Percentiles rank a stretch among this genome's conserved stretches.
Evolutionary conservation across 768 basidiomycete species (phyloP).

Genomic region (Agaricus blazei): DNA sequence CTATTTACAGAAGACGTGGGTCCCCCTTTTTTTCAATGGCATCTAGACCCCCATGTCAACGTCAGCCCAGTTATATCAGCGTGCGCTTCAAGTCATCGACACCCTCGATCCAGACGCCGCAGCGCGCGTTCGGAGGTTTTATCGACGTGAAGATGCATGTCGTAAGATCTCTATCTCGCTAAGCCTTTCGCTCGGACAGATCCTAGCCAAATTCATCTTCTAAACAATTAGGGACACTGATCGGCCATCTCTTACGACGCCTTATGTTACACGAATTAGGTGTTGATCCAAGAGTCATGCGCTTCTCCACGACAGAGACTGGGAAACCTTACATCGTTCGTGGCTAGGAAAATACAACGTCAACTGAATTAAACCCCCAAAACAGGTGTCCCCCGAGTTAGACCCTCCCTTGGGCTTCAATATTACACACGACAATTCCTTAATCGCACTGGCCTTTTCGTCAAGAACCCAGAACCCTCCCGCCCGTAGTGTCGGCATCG

Average conservation of each 20-base stretch:
- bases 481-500: constrained; percentile 66
- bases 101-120: constrained; percentile 45
- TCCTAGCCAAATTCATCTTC: not conserved
- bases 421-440: constrained; percentile 72
- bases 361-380: not conserved
- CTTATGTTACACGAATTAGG: constrained; percentile 57
- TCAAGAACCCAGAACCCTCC: constrained; percentile 36
- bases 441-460: constrained; percentile 66
- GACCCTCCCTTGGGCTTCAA: constrained; percentile 70
- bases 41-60: constrained; percentile 9
- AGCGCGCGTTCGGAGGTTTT: constrained; percentile 58
- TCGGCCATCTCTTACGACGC: constrained; percentile 73
- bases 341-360: constrained; percentile 9
- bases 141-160: constrained; percentile 70
- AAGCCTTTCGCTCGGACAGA: not conserved
- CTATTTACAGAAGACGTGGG: constrained; percentile 37
- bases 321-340: constrained; percentile 78
- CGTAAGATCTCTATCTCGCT: constrained; percentile 36
- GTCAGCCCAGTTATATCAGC: constrained; percentile 52
- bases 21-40: constrained; percentile 11
- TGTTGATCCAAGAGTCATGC: constrained; percentile 38
- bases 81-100: constrained; percentile 46
- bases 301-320: constrained; percentile 50
- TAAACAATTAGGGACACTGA: constrained; percentile 53
- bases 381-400: constrained; percentile 39